Evolutionary conservation across 2,329 filamentous ascomycete species (phyloP), one percentile per base, ranked within the genome.

Genomic region (Neurospora sp.): DNA sequence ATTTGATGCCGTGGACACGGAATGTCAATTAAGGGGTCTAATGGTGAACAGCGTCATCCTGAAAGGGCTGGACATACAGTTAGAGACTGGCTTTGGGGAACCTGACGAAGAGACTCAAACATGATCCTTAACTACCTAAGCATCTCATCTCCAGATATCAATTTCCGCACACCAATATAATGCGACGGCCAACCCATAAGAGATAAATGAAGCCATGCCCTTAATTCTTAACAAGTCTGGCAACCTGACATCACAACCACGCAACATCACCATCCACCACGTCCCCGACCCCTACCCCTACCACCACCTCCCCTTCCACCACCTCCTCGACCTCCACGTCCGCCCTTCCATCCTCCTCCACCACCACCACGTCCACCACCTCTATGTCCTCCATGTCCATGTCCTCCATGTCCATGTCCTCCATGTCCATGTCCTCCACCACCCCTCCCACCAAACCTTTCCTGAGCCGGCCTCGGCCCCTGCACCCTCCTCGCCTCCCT

Each of bases 401-500:
- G 73, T 10, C 77, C 75, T 36, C 79, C 76, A 38, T 33, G 28
- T 13, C 80, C 76, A 10, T 82, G 74, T 6, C 82, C 75, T 11
- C 81, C 74, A 33, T 33, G 28, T 13, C 80, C 76, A 19, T 78
- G 73, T 10, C 77, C 75, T 36, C 79, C 76, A 38, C 76, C 76
- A 2, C 78, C 72, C 11, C 75, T 71, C 40, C 76, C 75, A 71
- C 71, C 36, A 69, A 73, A 76, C 73, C 75, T 73, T 70, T 78
- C 76, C 46, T 39, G 38, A 68, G 80, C 76, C 2, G 82, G 81
- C 23, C 84, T 81, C 13, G 90, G 90, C 0, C 89, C 90, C 28
- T 79, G 81, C n/a, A 78, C 81, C 78, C 85, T 86, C 71, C 90
- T 84, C 71, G 84, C 82, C 15, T 82, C 81, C 68, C 89, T 86